phyloP scores from a whole-genome alignment of 2,329 filamentous ascomycete genomes.

The Scolecobasidium constrictum region DNA sequence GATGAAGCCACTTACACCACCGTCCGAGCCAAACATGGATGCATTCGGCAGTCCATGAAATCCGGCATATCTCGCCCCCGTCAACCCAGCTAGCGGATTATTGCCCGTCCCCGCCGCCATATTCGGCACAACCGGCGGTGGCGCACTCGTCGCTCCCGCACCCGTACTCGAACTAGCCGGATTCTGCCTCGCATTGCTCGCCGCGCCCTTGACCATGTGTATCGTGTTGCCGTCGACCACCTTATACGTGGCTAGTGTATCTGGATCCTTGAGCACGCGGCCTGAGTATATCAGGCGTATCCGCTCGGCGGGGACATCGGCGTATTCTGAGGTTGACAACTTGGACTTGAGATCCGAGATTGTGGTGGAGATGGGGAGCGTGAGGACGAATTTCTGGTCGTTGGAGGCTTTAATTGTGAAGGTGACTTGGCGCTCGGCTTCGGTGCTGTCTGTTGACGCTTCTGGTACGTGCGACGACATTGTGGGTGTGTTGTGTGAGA shows the following conservation, averaged over 20 bases:
- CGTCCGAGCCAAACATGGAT: constrained; percentile 86
- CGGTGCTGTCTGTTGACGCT: constrained; percentile 13
- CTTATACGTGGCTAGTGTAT: constrained; percentile 77
- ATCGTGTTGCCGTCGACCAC: constrained; percentile 94
- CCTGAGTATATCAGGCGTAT: constrained; percentile 97
- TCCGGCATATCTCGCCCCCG: constrained; percentile 86
- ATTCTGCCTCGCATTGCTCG: constrained; percentile 63
- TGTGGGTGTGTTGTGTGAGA: no score
- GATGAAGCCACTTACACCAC: constrained; percentile 57
- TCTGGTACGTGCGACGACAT: background rate
- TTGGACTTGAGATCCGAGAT: constrained; percentile 84
- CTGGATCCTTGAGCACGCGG: constrained; percentile 89
- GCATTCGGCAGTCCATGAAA: constrained; percentile 79
- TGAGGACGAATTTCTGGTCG: constrained; percentile 74
- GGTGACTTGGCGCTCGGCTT: constrained; percentile 67
- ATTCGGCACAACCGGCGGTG: constrained; percentile 48
- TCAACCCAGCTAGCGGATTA: constrained; percentile 82
- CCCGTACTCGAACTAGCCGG: constrained; percentile 32
- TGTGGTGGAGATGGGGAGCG: constrained; percentile 63
- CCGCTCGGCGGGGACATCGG: constrained; percentile 75
- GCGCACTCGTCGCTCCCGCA: constrained; percentile 27
- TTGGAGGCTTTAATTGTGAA: constrained; percentile 98
- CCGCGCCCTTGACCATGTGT: constrained; percentile 91
- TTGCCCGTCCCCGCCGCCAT: constrained; percentile 71
- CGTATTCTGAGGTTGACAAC: constrained; percentile 68